Base-by-base conservation (phyloP, 805 yeast genomes). In the Metschnikowia aberdeeniae region DNA sequence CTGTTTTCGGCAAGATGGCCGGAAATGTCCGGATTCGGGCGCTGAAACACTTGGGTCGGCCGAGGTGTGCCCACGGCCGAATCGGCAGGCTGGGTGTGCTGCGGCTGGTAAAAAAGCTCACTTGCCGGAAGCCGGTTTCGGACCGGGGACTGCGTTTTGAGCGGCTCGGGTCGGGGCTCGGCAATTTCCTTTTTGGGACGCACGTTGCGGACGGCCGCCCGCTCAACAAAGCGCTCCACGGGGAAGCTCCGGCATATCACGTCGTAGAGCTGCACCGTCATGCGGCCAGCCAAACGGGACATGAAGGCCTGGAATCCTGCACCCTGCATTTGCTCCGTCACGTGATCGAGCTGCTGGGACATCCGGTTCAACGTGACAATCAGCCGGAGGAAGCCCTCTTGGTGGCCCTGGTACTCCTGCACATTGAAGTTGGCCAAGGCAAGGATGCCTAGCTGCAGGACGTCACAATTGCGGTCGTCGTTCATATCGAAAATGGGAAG, bases 351-450 rank as follows among this genome's bases (percentile, higher is more conserved):
- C n/a, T 13, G 14, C 4, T 27, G 22, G 8, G 40, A 29, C 12
- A 32, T 32, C 6, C 40, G 13, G 10, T 14, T 26, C 27, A 32
- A 37, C 40, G 40, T 30, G 27, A 37, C 40, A 11, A 51, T 20
- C 20, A 39, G 19, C 22, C 46, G 27, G n/a, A 43, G 32, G 19
- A 47, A 43, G 2, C 55, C 55, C 24, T 52, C 55, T n/a, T 50
- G 17, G 32, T 44, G 36, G 14, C 34, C 42, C 19, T 34, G 35
- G 40, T 34, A 50, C 9, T 4, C 8, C 28, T 45, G 42, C 8
- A 37, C 26, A 26, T 20, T 34, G 39, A 49, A 45, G 32, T 49
- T 45, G 19, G 45, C 31, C 13, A 14, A 26, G 33, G 37, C 49
- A 5, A 49, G 13, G n/a, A 49, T 42, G 8, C 49, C 42, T 3